Conservation (phyloP, 352 stramenopile species). For the Pythium insidiosum region DNA sequence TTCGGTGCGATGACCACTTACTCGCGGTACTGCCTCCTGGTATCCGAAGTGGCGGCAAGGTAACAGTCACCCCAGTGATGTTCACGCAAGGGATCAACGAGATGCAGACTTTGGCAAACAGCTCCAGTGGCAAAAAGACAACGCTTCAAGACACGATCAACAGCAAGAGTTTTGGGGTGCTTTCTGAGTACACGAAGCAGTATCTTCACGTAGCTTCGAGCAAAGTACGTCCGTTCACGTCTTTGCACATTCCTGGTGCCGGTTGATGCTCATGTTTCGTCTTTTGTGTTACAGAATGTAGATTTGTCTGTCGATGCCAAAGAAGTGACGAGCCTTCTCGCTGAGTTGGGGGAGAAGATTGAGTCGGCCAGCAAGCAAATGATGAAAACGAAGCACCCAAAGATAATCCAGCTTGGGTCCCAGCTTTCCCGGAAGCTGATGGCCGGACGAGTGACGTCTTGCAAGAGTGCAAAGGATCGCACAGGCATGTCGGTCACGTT, state of each 20-base stretch:
- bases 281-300: too few species aligned
- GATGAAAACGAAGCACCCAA: constrained; percentile 66
- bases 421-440: constrained; percentile 75
- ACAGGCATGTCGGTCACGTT: constrained; percentile 95
- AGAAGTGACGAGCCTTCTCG: constrained; percentile 22
- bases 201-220: too few species aligned
- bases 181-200: constrained; percentile 6
- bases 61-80: constrained; percentile 52
- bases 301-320: too few species aligned
- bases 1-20: constrained; percentile 39
- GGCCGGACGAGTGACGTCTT: constrained; percentile 88
- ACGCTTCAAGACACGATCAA: constrained; percentile 72
- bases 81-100: constrained; percentile 79
- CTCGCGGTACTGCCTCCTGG: constrained; percentile 30
- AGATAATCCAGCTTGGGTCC: constrained; percentile 69
- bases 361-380: constrained; percentile 47
- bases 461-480: constrained; percentile 95
- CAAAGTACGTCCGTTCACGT: too few species aligned
- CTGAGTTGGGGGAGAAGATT: constrained; percentile 48
- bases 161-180: constrained; percentile 50
- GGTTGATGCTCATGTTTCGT: too few species aligned
- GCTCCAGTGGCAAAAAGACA: constrained; percentile 54
- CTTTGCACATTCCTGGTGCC: too few species aligned
- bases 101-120: constrained; percentile 77
- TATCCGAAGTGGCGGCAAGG: constrained; percentile 36